A percentile compares a stretch with the other conserved stretches of the same genome.
Conservation (phyloP, 202 grass and related monocot species). For the Brachypodium distachyon region DNA sequence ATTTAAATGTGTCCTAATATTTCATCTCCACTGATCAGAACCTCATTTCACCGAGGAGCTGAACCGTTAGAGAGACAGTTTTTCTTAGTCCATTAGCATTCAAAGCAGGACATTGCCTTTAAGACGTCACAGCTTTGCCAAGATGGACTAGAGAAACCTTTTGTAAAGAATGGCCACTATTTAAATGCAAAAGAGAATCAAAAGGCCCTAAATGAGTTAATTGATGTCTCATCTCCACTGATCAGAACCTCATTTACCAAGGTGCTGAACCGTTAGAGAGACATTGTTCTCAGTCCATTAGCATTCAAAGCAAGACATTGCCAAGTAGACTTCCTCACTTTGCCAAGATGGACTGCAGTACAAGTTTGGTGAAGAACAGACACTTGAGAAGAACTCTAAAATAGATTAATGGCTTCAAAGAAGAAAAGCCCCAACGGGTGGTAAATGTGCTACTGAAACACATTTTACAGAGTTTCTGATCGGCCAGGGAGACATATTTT, state of each 20-base stretch:
- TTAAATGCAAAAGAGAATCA: not conserved
- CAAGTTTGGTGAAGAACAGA: no score
- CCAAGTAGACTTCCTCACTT: conserved; percentile 18
- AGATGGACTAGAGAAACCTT: conserved; percentile 31
- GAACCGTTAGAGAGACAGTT: no score
- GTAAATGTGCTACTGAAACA: no score
- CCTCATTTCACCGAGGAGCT: no score
- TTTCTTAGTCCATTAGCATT: no score
- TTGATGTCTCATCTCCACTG: conserved; percentile 24
- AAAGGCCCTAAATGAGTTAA: not conserved
- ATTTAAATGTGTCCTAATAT: not conserved
- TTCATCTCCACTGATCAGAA: conserved; percentile 20
- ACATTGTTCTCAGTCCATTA: conserved; percentile 48
- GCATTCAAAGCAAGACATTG: conserved; percentile 65
- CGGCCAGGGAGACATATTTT: no score
- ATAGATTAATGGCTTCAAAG: no score
- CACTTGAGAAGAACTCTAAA: no score
- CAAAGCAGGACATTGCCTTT: no score
- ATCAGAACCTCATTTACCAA: not conserved
- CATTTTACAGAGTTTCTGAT: no score
- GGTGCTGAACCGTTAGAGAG: conserved; percentile 19
- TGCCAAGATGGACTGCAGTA: conserved; percentile 36
- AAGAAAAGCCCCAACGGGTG: no score
- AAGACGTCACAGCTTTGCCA: conserved; percentile 37
- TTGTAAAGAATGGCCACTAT: no score